Evolutionary conservation across 352 stramenopile genomes (phyloP).

Genomic region (Phytophthora sp.): DNA sequence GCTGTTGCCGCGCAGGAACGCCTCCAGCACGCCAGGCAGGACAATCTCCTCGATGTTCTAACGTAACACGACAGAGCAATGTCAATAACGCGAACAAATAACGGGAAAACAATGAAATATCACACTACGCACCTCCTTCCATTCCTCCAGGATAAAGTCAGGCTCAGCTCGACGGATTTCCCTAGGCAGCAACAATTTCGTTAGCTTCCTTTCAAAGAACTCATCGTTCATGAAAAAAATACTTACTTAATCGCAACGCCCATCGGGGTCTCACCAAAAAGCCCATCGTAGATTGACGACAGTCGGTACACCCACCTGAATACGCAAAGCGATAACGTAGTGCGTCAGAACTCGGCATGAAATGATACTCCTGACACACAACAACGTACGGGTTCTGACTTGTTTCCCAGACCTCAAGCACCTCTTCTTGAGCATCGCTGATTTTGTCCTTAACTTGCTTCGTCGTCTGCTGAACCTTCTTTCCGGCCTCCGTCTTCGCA

Average conservation of each 20-base stretch:
- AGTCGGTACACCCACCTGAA: conserved; percentile 97
- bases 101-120: too few relatives aligned
- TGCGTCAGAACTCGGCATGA: too few relatives aligned
- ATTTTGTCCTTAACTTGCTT: conserved; percentile 85
- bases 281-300: conserved; percentile 97
- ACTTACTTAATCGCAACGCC: conserved; percentile 94
- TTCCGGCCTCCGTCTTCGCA: conserved; percentile 74
- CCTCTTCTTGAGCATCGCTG: conserved; percentile 82
- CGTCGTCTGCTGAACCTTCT: conserved; percentile 72
- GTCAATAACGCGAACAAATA: too few relatives aligned
- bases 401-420: conserved; percentile 97
- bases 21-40: conserved; percentile 94
- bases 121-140: too few relatives aligned
- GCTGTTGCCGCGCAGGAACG: conserved; percentile 95
- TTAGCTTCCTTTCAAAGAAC: too few relatives aligned
- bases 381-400: conserved; percentile 99
- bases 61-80: too few relatives aligned
- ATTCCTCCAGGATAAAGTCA: conserved; percentile 97
- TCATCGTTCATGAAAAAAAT: too few relatives aligned
- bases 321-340: too few relatives aligned
- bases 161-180: conserved; percentile 97
- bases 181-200: too few relatives aligned
- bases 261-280: conserved; percentile 97
- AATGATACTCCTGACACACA: too few relatives aligned
- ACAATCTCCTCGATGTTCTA: conserved; percentile 95